These are phyloP conservation scores for Hypoxylon rubiginosum DNA, from an alignment of 2,329 filamentous ascomycete species.

Conservation along the genomic window DNA sequence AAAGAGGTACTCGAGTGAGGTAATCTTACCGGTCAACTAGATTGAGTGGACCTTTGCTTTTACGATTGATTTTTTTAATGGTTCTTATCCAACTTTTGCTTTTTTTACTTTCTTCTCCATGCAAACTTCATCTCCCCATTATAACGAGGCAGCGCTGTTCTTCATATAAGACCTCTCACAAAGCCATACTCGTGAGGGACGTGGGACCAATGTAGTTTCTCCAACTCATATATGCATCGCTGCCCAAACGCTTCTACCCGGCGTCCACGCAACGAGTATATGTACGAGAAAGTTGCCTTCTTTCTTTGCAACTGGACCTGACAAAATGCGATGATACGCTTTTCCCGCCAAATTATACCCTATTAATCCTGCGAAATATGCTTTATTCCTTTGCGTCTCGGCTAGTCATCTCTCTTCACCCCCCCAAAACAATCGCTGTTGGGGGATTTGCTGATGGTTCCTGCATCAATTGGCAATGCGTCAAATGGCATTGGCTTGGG, in stretches of 20 bases:
- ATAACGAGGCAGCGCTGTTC: background rate
- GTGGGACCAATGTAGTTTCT: conserved; percentile 36
- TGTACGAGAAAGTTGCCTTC: conserved; percentile 39
- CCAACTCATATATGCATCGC: conserved; percentile 40
- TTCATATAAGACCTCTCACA: conserved; percentile 30
- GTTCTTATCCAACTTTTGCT: background rate
- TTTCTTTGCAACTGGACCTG: conserved; percentile 32
- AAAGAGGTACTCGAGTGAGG: background rate
- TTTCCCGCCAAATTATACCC: conserved; percentile 27
- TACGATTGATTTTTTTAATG: background rate
- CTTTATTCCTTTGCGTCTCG: conserved; percentile 10
- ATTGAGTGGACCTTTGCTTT: background rate
- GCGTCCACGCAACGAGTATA: conserved; percentile 36
- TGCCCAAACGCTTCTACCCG: conserved; percentile 39
- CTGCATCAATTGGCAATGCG: conserved; percentile 20
- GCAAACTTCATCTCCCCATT: background rate
- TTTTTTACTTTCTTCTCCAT: background rate
- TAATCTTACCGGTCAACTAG: background rate
- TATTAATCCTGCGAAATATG: conserved; percentile 17
- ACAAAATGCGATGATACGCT: conserved; percentile 31
- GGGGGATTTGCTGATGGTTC: conserved; percentile 29
- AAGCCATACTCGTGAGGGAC: conserved; percentile 18
- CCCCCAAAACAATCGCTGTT: background rate
- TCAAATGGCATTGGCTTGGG: background rate
- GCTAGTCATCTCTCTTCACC: conserved; percentile 18